Base-by-base conservation (phyloP, 495 filamentous ascomycete species). In the Neohortaea acidophila region DNA sequence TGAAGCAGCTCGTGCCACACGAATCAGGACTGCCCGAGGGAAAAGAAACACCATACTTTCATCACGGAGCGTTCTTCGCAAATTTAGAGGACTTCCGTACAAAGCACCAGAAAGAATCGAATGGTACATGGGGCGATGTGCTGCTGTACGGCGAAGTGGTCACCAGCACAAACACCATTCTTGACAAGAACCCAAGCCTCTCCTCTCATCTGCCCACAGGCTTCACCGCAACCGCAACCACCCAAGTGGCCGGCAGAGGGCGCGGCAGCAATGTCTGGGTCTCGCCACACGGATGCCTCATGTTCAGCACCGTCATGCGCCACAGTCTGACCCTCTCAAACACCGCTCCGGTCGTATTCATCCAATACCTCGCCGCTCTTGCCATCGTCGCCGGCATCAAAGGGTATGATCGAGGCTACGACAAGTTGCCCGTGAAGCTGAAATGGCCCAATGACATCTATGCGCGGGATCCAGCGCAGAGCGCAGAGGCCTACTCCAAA, bases 381-480 rank as follows among this genome's bases (percentile, higher is more conserved):
- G 91, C 89, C n/a, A 80, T 84, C 22, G 78, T 92, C 7, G 73
- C 83, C 39, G 89, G 83, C 0, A 75, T 96, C 50, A 76, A 82
- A 47, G 67, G 65, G 19, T 97, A 94, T 53, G 84, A 70, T 36
- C 57, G 59, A 8, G 77, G 79, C 13, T 96, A 91, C 55, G 64
- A 68, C 24, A 59, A 69, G 0, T 44, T 94, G 21, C 82, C 81
- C 7, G 72, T 96, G 25, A 84, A 82, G 55, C 54, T 97, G 23
- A 97, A 97, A 59, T 97, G 89, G 89, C 89, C 89, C 6, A 97
- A 97, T 45, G 89, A 97, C 54, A 81, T 97, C 43, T 94, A 61
- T 55, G 85, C 82, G 0, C 64, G 70, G 9, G 81, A 85, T 51
- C 84, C 84, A 1, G 59, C 58, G 21, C 18, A 33, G 33, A 10